A percentile compares a stretch with the other conserved stretches of the same genome.
Evolutionary conservation across 495 filamentous ascomycete genomes (phyloP).

Genomic region (Tuber umbilicatum): DNA sequence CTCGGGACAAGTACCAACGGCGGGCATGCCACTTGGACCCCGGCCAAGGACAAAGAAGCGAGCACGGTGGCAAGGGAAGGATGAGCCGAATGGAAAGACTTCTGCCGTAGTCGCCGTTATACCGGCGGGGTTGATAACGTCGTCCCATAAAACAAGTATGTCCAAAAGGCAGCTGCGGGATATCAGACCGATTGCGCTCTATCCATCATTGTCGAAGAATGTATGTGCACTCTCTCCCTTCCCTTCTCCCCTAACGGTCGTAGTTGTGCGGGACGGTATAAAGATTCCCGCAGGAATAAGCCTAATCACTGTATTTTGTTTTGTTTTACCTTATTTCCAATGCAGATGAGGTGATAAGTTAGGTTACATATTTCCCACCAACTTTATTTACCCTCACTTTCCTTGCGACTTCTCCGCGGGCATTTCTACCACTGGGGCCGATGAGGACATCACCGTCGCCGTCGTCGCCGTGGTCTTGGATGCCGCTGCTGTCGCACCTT

Average conservation of each 20-base stretch:
- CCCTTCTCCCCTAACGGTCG: not conserved
- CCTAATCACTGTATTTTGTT: not conserved
- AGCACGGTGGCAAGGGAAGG: constrained; percentile 2
- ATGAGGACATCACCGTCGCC: not conserved
- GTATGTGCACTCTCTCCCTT: not conserved
- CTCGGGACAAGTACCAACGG: too few relatives aligned
- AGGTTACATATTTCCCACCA: constrained; percentile 8
- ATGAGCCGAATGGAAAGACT: not conserved
- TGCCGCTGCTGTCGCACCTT: not conserved
- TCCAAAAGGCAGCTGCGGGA: not conserved
- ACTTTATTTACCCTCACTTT: not conserved
- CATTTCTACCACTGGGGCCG: not conserved
- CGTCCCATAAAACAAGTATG: not conserved
- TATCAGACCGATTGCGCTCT: not conserved
- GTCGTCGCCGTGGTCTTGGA: not conserved
- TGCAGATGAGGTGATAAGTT: constrained; percentile 8
- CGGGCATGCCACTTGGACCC: not conserved
- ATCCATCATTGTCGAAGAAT: too few relatives aligned
- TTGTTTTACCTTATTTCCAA: not conserved
- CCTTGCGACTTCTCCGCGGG: not conserved
- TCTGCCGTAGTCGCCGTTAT: not conserved
- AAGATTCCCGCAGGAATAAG: not conserved
- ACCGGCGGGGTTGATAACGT: not conserved
- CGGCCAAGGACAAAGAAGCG: not conserved
- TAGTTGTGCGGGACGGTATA: not conserved